These are phyloP conservation scores for Alternaria panax DNA, from an alignment of 2,329 filamentous ascomycete genomes.

Conservation along the genomic window DNA sequence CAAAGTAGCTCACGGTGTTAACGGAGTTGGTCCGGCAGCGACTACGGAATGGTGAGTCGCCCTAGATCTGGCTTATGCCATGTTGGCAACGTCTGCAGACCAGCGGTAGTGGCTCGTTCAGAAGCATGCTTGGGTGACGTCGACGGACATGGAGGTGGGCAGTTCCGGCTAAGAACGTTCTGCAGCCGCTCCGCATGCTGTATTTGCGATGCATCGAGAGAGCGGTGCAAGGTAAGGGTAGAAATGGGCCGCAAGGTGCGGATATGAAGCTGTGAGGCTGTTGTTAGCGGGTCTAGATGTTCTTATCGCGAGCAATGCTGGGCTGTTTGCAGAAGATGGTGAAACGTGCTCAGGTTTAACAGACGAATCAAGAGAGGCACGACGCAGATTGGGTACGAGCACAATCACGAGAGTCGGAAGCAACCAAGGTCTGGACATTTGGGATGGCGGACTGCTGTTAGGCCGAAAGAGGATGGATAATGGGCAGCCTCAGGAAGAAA, in stretches of 20 bases:
- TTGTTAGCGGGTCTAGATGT: neutral
- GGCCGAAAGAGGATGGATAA: constrained; percentile 28
- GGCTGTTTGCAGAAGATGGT: neutral
- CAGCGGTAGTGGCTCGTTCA: neutral
- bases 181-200: neutral
- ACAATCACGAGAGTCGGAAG: neutral
- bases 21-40: neutral
- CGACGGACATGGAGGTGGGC: neutral
- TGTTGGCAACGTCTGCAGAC: neutral
- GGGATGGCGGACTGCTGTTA: constrained; percentile 11
- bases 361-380: neutral
- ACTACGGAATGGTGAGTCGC: neutral
- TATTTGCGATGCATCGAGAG: neutral
- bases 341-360: neutral
- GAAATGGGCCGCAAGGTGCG: neutral
- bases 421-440: no score
- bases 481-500: constrained; percentile 21
- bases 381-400: no score
- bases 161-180: constrained; percentile 7
- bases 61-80: neutral
- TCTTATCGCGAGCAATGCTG: neutral
- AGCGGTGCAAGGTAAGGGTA: neutral
- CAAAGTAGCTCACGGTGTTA: neutral
- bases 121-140: constrained; percentile 1
- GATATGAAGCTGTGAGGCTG: neutral